phyloP scores from a whole-genome alignment of 2,329 filamentous ascomycete genomes.

The Claviceps capensis region DNA sequence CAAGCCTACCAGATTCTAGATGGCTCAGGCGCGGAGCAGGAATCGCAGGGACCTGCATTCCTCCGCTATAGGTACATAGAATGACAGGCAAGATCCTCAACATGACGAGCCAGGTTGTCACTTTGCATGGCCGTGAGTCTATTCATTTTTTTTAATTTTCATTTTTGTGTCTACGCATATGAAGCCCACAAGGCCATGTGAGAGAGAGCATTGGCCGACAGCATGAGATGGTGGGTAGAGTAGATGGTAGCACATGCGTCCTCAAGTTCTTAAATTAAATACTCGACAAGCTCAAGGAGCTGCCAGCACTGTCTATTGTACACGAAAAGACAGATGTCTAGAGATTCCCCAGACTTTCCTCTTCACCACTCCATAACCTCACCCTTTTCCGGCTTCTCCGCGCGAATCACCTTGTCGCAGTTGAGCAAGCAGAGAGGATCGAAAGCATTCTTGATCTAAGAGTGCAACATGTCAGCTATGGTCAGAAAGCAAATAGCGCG shows the following conservation, averaged over 20 bases:
- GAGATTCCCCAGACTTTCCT: background rate
- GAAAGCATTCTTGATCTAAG: conserved; percentile 63
- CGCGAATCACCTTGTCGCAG: conserved; percentile 54
- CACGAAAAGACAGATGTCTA: background rate
- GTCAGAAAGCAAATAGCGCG: background rate
- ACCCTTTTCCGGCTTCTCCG: conserved; percentile 33
- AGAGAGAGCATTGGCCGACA: no score
- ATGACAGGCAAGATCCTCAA: no score
- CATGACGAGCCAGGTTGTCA: no score
- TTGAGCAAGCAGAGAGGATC: conserved; percentile 61
- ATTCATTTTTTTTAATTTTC: no score
- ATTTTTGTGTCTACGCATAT: no score
- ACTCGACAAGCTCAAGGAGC: background rate
- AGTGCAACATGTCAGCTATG: background rate
- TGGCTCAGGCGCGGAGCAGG: no score
- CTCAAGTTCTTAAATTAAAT: background rate
- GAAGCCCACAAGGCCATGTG: no score
- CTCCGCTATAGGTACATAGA: no score
- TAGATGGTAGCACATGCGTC: no score
- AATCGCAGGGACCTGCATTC: no score
- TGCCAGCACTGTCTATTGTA: background rate
- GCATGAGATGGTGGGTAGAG: background rate
- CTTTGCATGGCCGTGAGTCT: no score
- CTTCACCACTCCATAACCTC: conserved; percentile 31
- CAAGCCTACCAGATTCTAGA: no score